These are phyloP conservation scores for Beauveria sp. DNA, from an alignment of 2,329 filamentous ascomycete species.

Conservation along the genomic window DNA sequence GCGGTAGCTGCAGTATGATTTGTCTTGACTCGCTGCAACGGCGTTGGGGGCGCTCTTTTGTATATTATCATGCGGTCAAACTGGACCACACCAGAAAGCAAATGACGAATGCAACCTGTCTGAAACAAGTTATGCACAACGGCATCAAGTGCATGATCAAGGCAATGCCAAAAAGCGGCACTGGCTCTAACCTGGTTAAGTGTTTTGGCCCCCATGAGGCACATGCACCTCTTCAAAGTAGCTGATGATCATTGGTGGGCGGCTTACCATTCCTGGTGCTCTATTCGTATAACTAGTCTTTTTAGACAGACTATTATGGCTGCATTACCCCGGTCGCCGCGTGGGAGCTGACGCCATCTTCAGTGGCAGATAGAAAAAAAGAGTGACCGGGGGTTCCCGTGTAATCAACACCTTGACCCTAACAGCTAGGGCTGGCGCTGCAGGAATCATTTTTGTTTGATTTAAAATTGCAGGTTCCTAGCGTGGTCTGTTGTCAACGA, in stretches of 20 bases:
- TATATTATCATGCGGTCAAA: neutral
- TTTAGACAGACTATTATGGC: neutral
- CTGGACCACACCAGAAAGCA: too few species aligned
- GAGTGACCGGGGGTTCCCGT: neutral
- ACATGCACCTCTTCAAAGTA: neutral
- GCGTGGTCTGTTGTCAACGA: neutral
- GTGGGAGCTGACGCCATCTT: neutral
- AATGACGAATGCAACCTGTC: too few species aligned
- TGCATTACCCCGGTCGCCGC: neutral
- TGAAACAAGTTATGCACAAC: neutral
- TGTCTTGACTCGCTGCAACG: neutral
- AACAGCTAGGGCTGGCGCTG: neutral
- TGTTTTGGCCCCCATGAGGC: neutral
- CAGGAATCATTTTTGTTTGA: neutral
- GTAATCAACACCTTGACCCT: too few species aligned
- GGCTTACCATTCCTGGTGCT: neutral
- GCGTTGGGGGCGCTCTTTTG: neutral
- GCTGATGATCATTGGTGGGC: neutral
- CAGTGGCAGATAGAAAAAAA: neutral
- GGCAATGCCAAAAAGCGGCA: neutral
- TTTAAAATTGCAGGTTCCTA: neutral
- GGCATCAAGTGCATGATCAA: neutral
- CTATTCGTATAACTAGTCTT: neutral
- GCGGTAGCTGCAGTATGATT: constrained; percentile 36
- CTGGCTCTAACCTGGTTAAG: neutral